Conservation (phyloP, 1,139 yeast species). For the Eremothecium coryli region DNA sequence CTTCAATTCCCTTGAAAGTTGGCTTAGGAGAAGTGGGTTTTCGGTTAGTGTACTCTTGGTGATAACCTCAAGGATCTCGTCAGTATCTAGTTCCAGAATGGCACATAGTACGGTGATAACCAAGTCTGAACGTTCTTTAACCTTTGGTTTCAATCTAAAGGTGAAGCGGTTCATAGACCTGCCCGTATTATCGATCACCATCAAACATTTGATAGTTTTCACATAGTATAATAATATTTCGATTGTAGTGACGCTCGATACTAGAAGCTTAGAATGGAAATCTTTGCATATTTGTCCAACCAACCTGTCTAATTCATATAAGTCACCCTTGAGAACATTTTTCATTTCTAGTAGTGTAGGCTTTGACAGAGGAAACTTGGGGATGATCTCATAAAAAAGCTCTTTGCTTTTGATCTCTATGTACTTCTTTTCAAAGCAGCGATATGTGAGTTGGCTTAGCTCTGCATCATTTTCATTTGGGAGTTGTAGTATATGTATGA, state of each 20-base stretch:
- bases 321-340: constrained; percentile 33
- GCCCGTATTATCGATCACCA: constrained; percentile 80
- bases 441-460: constrained; percentile 29
- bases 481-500: constrained; percentile 17
- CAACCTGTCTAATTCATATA: constrained; percentile 38
- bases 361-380: constrained; percentile 48
- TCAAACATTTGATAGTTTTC: constrained; percentile 61
- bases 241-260: constrained; percentile 75
- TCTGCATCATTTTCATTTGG: constrained; percentile 24
- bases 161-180: constrained; percentile 30
- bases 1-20: constrained; percentile 4
- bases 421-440: constrained; percentile 23
- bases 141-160: constrained; percentile 48
- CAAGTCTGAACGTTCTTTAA: constrained; percentile 43
- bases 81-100: constrained; percentile 43
- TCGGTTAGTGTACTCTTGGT: constrained; percentile 14
- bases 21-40: constrained; percentile 5
- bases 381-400: constrained; percentile 50
- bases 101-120: constrained; percentile 65
- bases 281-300: constrained; percentile 28
- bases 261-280: constrained; percentile 49
- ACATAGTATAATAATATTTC: constrained; percentile 65
- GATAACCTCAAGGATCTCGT: constrained; percentile 21
- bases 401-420: constrained; percentile 47
- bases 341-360: constrained; percentile 57